Base-by-base conservation (phyloP, 2,329 filamentous ascomycete species). In the Gnomoniopsis sp. region DNA sequence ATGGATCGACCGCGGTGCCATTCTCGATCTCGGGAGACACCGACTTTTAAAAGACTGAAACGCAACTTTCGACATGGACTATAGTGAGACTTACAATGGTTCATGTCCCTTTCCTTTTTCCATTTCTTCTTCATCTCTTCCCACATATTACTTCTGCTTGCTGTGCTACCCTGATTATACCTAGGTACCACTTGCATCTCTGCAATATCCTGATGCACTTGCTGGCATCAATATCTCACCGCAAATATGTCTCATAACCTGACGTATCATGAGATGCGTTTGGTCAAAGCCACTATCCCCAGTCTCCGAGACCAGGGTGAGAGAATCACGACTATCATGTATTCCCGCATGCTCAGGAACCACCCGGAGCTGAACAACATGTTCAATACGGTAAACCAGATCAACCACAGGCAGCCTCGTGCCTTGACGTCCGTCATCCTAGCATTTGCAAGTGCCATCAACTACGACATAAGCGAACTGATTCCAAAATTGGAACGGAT, bases 201-300 rank as follows among this genome's bases (percentile, higher is more conserved):
- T 8, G 8, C 36, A 10, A 17, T 2, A 15, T 36, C 10, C 36
- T 30, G 14, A 41, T 4, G 14, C 22, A 26, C 41, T 15, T 33
- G 19, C 12, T 7, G 36, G 21, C 23, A 51, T 19, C n/a, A 33
- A 33, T 36, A 36, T 33, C 34, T 22, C n/a, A 33, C 33, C 26
- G 23, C 50, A 22, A n/a, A 19, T n/a, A 61, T 61, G 59, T 61
- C 59, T 48, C 58, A 55, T 48, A 61, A 71, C 34, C 74, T 84
- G 63, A 78, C 76, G 49, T 76, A 76, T 64, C 72, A 78, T 51
- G 87, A 92, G 74, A 78, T 82, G 58, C 75, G 80, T 53, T 80
- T 88, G 67, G 85, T 92, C 72, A 87, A 86, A 71, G 79, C 85
- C 53, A 91, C 89, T 6, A 83, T 90, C 60, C 89, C 89, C 2